Base-by-base conservation (phyloP, 306 rosid species). In the Cucurbita maxima region DNA sequence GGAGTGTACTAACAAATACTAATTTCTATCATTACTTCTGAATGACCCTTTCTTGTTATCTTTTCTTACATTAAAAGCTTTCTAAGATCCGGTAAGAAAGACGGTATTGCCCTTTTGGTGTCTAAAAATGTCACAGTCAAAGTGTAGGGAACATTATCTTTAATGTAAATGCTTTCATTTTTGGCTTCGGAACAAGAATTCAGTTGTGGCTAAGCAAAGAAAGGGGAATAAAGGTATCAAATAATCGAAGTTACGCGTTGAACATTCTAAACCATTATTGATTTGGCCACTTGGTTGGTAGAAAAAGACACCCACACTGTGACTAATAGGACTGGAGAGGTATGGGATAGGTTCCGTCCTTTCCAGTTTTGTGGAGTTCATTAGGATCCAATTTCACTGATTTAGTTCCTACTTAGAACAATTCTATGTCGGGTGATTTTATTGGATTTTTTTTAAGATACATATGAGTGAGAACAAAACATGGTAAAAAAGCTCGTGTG, bases 281-380 rank as follows among this genome's bases (percentile, higher is more conserved):
- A 30, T 22, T 70, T 70, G 54, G 54, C 18, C 54, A 50, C 7
- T 50, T 50, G 58, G 74, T 70, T 30, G 74, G 74, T 70, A 48
- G 58, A 53, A 50, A 70, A 53, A 70, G 18, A 58, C 58, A 70
- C 45, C 45, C 45, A 48, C 44, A 70, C 45, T 13, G 38, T 44
- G 56, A 22, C 19, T 43, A 45, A 11, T 13, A 44, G 40, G 73
- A 12, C 20, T 45, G 20, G 56, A 44, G 38, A 41, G 52, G 71
- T 45, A 67, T 34, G 6, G 15, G 14, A 54, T 66, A 43, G 58
- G 74, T 58, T 15, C 74, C 74, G 4, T 50, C 58, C 74, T 50
- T 50, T 70, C 74, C 45, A 70, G 22, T 47, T 70, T 30, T 16
- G 74, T 70, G 74, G 58, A 70, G 74, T 12, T 70, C 58, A 70